Conservation (phyloP, 176 grass and related monocot species). For the Zea luxurians region DNA sequence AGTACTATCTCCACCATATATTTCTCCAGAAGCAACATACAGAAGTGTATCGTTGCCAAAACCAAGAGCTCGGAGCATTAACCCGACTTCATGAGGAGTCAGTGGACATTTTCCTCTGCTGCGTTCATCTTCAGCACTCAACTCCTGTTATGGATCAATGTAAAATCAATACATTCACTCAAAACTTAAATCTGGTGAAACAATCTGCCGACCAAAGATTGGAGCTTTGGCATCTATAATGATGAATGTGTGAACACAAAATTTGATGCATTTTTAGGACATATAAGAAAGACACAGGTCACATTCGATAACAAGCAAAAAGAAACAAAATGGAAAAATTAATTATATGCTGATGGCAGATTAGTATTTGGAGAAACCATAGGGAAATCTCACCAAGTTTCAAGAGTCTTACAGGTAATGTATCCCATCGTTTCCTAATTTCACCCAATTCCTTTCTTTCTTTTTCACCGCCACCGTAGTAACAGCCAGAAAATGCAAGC, state of each 20-base stretch:
- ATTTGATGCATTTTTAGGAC: neutral
- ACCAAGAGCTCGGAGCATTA: conserved; percentile 84
- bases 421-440: conserved; percentile 96
- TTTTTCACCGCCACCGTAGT: conserved; percentile 90
- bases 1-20: conserved; percentile 87
- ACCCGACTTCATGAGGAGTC: conserved; percentile 87
- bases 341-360: neutral
- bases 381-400: conserved; percentile 43
- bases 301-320: conserved; percentile 9
- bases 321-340: neutral
- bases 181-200: conserved; percentile 15
- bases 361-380: neutral
- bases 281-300: neutral
- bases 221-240: neutral
- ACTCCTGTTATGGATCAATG: conserved; percentile 59
- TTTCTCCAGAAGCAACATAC: conserved; percentile 94
- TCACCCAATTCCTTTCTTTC: conserved; percentile 78
- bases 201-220: neutral
- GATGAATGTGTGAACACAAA: neutral
- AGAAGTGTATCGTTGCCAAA: conserved; percentile 76
- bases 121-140: conserved; percentile 73
- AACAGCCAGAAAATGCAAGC: conserved; percentile 99
- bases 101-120: conserved; percentile 86
- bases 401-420: conserved; percentile 79
- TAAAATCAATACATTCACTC: conserved; percentile 30